Conservation (phyloP, 2,329 filamentous ascomycete species). For the Penicillium sp. region DNA sequence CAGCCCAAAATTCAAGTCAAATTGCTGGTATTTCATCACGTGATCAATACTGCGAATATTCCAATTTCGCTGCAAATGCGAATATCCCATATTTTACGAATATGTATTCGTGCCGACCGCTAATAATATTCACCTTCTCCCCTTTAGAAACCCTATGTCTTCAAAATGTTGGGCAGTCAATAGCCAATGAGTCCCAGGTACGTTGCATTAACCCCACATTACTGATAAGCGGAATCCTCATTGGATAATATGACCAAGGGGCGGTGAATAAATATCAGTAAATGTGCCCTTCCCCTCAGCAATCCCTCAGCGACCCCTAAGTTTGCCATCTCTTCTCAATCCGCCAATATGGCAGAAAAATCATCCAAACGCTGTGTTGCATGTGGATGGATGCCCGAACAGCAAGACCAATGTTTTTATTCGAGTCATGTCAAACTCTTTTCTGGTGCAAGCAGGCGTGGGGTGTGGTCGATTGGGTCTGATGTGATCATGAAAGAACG, state of each 20-base stretch:
- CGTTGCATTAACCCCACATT: too few relatives aligned
- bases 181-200: background rate
- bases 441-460: conserved; percentile 1
- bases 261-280: too few relatives aligned
- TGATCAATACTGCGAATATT: background rate
- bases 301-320: too few relatives aligned
- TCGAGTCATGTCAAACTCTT: conserved; percentile 9
- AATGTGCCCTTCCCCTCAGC: too few relatives aligned
- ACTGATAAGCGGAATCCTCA: too few relatives aligned
- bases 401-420: conserved; percentile 1
- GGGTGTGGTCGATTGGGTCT: conserved; percentile 6
- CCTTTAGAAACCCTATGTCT: background rate
- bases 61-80: background rate
- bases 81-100: background rate
- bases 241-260: too few relatives aligned
- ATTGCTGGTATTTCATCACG: background rate
- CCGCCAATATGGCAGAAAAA: background rate
- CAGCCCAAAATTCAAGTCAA: background rate
- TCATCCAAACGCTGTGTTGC: background rate
- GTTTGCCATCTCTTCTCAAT: too few relatives aligned
- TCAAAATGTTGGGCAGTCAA: background rate
- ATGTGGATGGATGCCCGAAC: conserved; percentile 5
- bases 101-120: background rate
- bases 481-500: conserved; percentile 2
- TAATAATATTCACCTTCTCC: too few relatives aligned